phyloP scores from a whole-genome alignment of 176 grass and related monocot species.

The Paspalum notatum region DNA sequence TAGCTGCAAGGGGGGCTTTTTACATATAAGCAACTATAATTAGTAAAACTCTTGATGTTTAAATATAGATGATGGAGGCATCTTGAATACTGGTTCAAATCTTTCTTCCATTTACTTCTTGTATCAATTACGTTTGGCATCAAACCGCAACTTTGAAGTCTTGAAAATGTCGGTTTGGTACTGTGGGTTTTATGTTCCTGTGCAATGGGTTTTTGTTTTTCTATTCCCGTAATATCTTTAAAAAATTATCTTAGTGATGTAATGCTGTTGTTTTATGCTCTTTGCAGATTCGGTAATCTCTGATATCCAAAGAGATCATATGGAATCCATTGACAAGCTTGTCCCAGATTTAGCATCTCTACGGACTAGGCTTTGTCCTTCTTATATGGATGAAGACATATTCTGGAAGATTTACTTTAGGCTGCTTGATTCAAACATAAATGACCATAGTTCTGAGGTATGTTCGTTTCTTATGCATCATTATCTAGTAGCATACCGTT shows the following conservation, averaged over 20 bases:
- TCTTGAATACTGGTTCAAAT: background rate
- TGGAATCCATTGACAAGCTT: constrained; percentile 65
- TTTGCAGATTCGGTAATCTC: constrained; percentile 81
- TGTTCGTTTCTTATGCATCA: constrained; percentile 7
- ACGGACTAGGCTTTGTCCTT: constrained; percentile 67
- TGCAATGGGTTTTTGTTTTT: background rate
- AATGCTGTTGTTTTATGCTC: constrained; percentile 6
- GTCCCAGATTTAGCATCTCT: constrained; percentile 72
- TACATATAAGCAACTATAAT: constrained; percentile 19
- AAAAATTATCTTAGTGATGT: background rate
- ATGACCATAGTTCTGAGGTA: constrained; percentile 78
- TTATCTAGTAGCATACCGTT: constrained; percentile 16
- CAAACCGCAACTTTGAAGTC: background rate
- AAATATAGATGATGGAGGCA: background rate
- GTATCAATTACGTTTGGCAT: background rate
- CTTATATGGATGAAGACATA: constrained; percentile 62
- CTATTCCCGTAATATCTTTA: background rate
- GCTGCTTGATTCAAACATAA: constrained; percentile 71
- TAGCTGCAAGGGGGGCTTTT: background rate
- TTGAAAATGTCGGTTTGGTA: constrained; percentile 10
- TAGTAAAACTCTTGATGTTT: background rate
- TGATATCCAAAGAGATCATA: constrained; percentile 63
- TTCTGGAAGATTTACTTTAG: constrained; percentile 97
- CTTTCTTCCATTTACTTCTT: background rate
- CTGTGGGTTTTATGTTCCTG: background rate